Conservation (phyloP, 768 basidiomycete genomes). For the Candolleomyces eurysporus region DNA sequence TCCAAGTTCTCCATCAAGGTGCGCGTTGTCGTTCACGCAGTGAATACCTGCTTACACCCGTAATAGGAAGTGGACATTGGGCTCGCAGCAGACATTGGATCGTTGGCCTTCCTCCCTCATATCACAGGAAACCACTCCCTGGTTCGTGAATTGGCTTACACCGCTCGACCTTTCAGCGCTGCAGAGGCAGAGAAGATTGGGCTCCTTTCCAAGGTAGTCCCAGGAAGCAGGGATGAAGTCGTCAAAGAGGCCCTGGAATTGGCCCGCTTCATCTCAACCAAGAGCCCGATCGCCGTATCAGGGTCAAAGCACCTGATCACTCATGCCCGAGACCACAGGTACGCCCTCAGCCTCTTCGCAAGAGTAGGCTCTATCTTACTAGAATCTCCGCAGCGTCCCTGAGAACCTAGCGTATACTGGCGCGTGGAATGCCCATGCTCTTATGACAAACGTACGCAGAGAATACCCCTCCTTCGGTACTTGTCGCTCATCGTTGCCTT, state of each 20-base stretch:
- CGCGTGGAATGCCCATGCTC: conserved; percentile 42
- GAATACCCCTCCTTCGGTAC: neutral
- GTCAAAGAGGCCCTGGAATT: conserved; percentile 62
- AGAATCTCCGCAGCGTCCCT: conserved; percentile 24
- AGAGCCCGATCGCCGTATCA: conserved; percentile 76
- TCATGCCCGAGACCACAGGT: conserved; percentile 82
- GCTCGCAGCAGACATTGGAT: conserved; percentile 85
- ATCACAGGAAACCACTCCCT: conserved; percentile 73
- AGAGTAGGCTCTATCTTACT: neutral
- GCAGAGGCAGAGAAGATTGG: conserved; percentile 68
- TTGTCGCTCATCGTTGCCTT: neutral
- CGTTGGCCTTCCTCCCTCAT: conserved; percentile 79
- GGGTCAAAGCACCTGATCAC: conserved; percentile 77
- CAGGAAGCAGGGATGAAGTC: conserved; percentile 66
- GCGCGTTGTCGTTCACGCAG: conserved; percentile 31
- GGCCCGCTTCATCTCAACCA: conserved; percentile 63
- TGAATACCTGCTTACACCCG: neutral
- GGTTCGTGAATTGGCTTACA: conserved; percentile 73
- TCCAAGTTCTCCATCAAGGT: conserved; percentile 74
- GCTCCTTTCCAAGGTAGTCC: conserved; percentile 68
- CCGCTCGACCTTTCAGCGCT: conserved; percentile 67
- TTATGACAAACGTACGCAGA: conserved; percentile 36
- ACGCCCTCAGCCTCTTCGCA: conserved; percentile 16
- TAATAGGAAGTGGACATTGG: conserved; percentile 82
- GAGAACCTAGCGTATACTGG: conserved; percentile 45